phyloP scores from a whole-genome alignment of 495 filamentous ascomycete species.

The Pseudomonodictys pantanalensis region DNA sequence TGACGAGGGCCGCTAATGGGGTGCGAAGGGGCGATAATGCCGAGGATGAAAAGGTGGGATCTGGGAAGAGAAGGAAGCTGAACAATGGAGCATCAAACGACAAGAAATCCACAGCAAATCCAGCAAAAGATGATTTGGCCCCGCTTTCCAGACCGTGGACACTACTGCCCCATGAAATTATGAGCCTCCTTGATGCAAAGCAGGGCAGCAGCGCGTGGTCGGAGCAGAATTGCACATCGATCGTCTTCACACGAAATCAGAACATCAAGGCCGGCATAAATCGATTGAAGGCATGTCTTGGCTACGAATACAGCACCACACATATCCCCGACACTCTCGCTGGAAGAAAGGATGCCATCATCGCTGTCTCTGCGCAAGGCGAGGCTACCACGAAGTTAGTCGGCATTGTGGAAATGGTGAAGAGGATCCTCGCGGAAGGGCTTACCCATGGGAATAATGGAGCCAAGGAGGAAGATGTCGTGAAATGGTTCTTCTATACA shows the following conservation, averaged over 20 bases:
- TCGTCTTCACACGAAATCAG: slow-evolving; percentile 7
- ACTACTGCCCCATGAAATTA: background rate
- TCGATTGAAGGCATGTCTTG: slow-evolving; percentile 3
- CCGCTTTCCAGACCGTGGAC: slow-evolving; percentile 4
- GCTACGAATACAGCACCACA: background rate
- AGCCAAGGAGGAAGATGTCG: background rate
- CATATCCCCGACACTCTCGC: background rate
- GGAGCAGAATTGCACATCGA: background rate
- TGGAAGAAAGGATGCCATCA: background rate
- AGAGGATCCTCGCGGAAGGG: background rate
- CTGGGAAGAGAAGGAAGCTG: background rate
- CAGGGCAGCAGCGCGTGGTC: background rate
- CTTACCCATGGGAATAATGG: background rate
- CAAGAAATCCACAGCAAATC: background rate
- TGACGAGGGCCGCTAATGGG: background rate
- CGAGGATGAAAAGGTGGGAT: background rate
- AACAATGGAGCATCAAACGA: background rate
- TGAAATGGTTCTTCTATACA: slow-evolving; percentile 15
- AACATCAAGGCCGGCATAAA: slow-evolving; percentile 9
- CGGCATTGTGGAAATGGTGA: slow-evolving; percentile 8
- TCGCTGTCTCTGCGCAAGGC: slow-evolving; percentile 3
- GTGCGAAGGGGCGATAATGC: background rate
- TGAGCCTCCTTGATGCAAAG: background rate
- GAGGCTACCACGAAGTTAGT: slow-evolving; percentile 11
- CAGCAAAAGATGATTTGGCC: background rate